Evolutionary conservation across 306 rosid genomes (phyloP), one percentile per base, ranked within the genome.

Genomic region (Gynostemma pentaphyllum): DNA sequence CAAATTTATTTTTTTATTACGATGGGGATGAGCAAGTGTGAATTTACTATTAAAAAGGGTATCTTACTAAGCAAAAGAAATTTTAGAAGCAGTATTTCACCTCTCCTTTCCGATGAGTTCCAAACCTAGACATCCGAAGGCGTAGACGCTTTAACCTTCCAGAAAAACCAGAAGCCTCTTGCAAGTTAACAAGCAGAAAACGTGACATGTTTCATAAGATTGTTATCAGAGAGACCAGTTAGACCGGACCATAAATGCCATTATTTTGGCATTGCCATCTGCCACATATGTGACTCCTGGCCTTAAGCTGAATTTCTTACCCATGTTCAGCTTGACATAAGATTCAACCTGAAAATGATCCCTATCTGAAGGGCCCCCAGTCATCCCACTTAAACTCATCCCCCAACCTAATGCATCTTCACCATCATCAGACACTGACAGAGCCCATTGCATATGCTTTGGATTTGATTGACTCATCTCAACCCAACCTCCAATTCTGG

Each of bases 341-440:
- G 90, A 79, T 70, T 92, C 99, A 50, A 73, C 79, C 78, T 81
- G 92, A 71, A 88, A 78, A 74, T 74, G 99, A 40, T 81, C 75
- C 37, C 64, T 49, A 1, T 29, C 64, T 26, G 64, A 57, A 34
- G 83, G 73, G 64, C 74, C 79, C 59, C 80, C 81, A 64, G 59
- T 36, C 37, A 70, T 69, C 48, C 97, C 96, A 41, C 83, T 74
- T 23, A 92, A 74, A 73, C 77, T 78, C 56, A 83, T 51, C 64
- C 87, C 99, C 97, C 95, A 88, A 42, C 99, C 95, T 46, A 81
- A 68, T 27, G 84, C 70, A 73, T 88, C 88, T 73, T 82, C 95
- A 47, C 77, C 81, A 63, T 74, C 85, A 74, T 92, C 95, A 41
- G 81, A 80, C 61, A 88, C 8, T 1, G 75, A 79, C 64, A 78